Evolutionary conservation across 169 alveolate genomes (phyloP).

Genomic region (Babesia ovis): DNA sequence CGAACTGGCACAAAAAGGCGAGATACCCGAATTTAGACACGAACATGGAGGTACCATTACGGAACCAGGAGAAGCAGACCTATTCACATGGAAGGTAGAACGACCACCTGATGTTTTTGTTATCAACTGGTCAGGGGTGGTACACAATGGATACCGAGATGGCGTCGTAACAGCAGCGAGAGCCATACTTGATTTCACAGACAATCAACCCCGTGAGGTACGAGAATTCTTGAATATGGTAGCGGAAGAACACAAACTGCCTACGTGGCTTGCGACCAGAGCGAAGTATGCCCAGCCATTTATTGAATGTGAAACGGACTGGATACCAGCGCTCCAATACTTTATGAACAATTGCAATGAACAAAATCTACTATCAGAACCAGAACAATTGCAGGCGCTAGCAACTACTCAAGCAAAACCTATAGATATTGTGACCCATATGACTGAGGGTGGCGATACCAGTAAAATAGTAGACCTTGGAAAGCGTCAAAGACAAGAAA

Average conservation of each 20-base stretch:
- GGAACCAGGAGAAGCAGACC: conserved; percentile 31
- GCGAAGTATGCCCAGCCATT: conserved; percentile 45
- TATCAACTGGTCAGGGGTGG: conserved; percentile 58
- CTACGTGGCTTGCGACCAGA: conserved; percentile 52
- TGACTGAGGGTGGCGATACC: conserved; percentile 44
- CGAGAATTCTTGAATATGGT: not conserved
- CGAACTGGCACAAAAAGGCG: conserved; percentile 38
- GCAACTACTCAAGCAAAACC: conserved; percentile 14
- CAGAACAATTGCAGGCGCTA: not conserved
- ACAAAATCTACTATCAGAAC: not conserved
- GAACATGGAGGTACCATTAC: not conserved
- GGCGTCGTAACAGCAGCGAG: conserved; percentile 27
- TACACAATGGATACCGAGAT: conserved; percentile 34
- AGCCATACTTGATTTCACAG: conserved; percentile 16
- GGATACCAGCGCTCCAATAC: conserved; percentile 42
- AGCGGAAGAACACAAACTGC: conserved; percentile 21
- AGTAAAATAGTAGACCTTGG: conserved; percentile 35
- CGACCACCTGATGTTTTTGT: conserved; percentile 62
- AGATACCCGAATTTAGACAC: conserved; percentile 58
- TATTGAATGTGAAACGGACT: conserved; percentile 34
- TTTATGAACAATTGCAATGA: conserved; percentile 21
- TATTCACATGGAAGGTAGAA: conserved; percentile 51
- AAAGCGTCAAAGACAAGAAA: not conserved
- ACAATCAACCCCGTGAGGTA: conserved; percentile 19
- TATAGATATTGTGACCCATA: conserved; percentile 19